Evolutionary conservation across 2,329 filamentous ascomycete genomes (phyloP), one percentile per base, ranked within the genome.

Genomic region (Pseudocercospora musae): DNA sequence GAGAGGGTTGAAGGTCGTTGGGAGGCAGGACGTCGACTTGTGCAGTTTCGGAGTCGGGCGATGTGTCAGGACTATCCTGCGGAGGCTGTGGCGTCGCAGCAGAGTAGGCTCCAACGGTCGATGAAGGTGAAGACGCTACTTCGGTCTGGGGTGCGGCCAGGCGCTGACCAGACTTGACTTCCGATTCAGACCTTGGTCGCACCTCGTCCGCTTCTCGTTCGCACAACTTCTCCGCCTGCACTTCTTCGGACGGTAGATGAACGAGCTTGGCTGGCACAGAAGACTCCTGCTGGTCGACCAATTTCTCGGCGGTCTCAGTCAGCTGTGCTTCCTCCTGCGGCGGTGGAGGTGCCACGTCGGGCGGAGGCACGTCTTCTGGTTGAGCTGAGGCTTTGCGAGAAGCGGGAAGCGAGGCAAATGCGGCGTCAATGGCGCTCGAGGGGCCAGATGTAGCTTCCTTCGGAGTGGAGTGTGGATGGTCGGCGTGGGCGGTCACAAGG

Each of bases 81-180:
- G 87, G 84, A 42, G 87, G 82, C 37, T 83, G 84, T 1, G 91
- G 89, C 0, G 91, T 95, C 21, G 88, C 86, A 59, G 87, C 87
- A 48, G 89, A 92, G 69, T 88, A 87, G 1, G 87, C 84, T 31
- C 82, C 86, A 59, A 85, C 78, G 0, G 89, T 92, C 5, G 91
- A 94, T 8, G 80, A 84, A 23, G 85, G 84, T 11, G 79, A 82
- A 10, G 81, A 82, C 7, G 76, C 74, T 9, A 67, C 54, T 52
- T 75, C 73, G 20, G 56, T 59, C 31, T 65, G 66, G 1, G 66
- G 60, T 27, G 64, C 63, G 33, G 55, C 33, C 21, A 64, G 66
- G 48, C 62, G 78, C 78, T 55, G 72, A 6, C 44, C 76, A 62
- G 58, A 75, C 68, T 68, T 67, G 71, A 58, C 52, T 15, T 76